phyloP scores from a whole-genome alignment of 192 early-diverging fungal species.

The Spizellomyces punctatus region DNA sequence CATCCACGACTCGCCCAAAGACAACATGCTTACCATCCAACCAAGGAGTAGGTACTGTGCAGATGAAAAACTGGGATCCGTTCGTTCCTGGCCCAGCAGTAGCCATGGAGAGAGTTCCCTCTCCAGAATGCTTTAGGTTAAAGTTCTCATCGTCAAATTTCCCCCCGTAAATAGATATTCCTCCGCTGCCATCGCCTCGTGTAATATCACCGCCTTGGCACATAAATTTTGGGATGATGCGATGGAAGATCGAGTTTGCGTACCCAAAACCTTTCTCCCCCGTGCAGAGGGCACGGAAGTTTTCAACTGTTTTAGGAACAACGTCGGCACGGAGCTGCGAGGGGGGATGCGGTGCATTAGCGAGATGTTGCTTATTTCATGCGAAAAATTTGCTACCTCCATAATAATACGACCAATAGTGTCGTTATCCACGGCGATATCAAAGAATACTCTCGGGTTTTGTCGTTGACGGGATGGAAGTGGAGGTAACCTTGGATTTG shows the following conservation, averaged over 20 bases:
- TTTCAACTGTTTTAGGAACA: constrained; percentile 74
- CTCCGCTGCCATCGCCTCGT: constrained; percentile 78
- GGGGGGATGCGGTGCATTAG: neutral
- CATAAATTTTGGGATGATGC: constrained; percentile 75
- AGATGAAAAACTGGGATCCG: constrained; percentile 77
- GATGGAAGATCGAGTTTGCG: constrained; percentile 78
- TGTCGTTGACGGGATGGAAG: too few relatives aligned
- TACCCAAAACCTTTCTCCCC: constrained; percentile 86
- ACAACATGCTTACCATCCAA: constrained; percentile 61
- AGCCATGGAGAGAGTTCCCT: constrained; percentile 54
- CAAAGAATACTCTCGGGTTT: constrained; percentile 68
- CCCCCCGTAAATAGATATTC: constrained; percentile 74
- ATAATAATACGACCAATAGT: constrained; percentile 55
- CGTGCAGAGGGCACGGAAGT: constrained; percentile 95
- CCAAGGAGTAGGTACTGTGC: constrained; percentile 80
- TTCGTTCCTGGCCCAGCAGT: constrained; percentile 53
- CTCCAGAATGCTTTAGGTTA: constrained; percentile 76
- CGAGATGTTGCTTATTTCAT: neutral
- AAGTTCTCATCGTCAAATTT: constrained; percentile 92
- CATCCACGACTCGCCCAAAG: constrained; percentile 53
- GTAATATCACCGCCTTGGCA: constrained; percentile 73
- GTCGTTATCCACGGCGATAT: constrained; percentile 57
- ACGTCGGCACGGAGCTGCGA: constrained; percentile 40
- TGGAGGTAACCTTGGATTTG: too few relatives aligned
- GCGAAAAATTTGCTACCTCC: constrained; percentile 40